These are phyloP conservation scores for Stephania japonica DNA, from an alignment of 164 flowering plant genomes.

Conservation along the genomic window DNA sequence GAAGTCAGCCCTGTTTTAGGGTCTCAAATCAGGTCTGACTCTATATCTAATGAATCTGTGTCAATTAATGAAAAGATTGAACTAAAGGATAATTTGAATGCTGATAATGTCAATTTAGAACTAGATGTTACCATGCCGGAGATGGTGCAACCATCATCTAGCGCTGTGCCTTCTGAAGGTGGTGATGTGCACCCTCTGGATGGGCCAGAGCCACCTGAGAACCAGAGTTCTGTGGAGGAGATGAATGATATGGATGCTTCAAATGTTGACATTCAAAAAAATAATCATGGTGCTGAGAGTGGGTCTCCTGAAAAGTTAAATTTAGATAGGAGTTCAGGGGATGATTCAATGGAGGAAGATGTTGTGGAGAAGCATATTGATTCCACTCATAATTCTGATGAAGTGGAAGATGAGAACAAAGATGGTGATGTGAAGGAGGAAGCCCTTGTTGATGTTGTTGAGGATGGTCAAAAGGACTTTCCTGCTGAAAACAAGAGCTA, in stretches of 20 bases:
- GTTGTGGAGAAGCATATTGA: conserved; percentile 58
- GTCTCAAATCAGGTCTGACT: conserved; percentile 79
- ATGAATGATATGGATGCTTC: conserved; percentile 31
- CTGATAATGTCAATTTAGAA: conserved; percentile 88
- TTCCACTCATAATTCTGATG: conserved; percentile 37
- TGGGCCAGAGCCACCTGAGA: conserved; percentile 54
- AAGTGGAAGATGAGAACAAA: conserved; percentile 35
- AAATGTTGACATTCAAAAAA: conserved; percentile 38
- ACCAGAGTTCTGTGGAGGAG: conserved; percentile 39
- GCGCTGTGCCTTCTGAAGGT: conserved; percentile 48
- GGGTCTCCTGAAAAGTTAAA: conserved; percentile 61
- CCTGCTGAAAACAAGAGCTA: conserved; percentile 27
- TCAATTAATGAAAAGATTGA: conserved; percentile 84
- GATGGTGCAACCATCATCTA: conserved; percentile 75
- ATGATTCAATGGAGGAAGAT: conserved; percentile 90
- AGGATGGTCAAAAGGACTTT: conserved; percentile 33
- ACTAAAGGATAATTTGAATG: conserved; percentile 79
- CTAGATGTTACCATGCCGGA: conserved; percentile 62
- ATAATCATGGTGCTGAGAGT: conserved; percentile 44
- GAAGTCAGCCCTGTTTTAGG: conserved; percentile 81
- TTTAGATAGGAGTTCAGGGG: conserved; percentile 78
- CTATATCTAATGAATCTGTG: conserved; percentile 83
- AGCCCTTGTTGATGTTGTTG: conserved; percentile 33
- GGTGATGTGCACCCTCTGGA: conserved; percentile 57
- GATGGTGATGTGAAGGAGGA: conserved; percentile 39